Conservation (phyloP, 2,329 filamentous ascomycete species). For the Hansfordia pulvinata region DNA sequence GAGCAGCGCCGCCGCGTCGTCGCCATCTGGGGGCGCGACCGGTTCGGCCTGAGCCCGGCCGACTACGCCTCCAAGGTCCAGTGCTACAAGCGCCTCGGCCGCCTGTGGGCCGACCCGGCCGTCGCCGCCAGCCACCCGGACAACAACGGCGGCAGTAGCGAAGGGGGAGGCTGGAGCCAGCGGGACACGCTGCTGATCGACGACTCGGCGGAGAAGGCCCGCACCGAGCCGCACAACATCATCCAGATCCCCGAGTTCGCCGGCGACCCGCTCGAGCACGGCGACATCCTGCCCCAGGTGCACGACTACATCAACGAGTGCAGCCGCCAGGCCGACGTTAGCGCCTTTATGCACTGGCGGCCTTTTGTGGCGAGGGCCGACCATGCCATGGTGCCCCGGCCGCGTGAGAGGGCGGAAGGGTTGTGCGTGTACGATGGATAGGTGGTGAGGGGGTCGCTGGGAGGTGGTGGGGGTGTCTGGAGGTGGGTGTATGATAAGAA, state of each 20-base stretch:
- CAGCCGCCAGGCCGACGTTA: constrained; percentile 43
- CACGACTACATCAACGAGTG: constrained; percentile 48
- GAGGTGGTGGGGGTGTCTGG: too few relatives aligned
- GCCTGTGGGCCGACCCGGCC: constrained; percentile 48
- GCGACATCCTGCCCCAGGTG: constrained; percentile 38
- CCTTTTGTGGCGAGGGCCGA: constrained; percentile 38
- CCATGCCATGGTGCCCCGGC: too few relatives aligned
- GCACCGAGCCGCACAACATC: constrained; percentile 72
- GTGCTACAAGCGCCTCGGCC: constrained; percentile 75
- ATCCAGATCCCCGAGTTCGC: constrained; percentile 69
- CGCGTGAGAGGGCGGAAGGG: too few relatives aligned
- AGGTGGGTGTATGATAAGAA: too few relatives aligned
- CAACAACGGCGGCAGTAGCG: constrained; percentile 17
- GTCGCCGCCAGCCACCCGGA: constrained; percentile 31
- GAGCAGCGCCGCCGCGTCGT: constrained; percentile 42
- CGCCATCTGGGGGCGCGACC: constrained; percentile 67
- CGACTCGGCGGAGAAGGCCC: constrained; percentile 69
- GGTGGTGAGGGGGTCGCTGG: too few relatives aligned
- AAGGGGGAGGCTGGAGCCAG: constrained; percentile 53
- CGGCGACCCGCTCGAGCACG: constrained; percentile 25
- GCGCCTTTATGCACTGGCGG: constrained; percentile 37
- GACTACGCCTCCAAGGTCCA: constrained; percentile 65
- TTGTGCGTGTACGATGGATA: too few relatives aligned
- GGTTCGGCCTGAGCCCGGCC: constrained; percentile 46
- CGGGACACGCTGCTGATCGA: constrained; percentile 83